Conservation (phyloP, 2,329 filamentous ascomycete species). For the Sporothrix variecibatus region DNA sequence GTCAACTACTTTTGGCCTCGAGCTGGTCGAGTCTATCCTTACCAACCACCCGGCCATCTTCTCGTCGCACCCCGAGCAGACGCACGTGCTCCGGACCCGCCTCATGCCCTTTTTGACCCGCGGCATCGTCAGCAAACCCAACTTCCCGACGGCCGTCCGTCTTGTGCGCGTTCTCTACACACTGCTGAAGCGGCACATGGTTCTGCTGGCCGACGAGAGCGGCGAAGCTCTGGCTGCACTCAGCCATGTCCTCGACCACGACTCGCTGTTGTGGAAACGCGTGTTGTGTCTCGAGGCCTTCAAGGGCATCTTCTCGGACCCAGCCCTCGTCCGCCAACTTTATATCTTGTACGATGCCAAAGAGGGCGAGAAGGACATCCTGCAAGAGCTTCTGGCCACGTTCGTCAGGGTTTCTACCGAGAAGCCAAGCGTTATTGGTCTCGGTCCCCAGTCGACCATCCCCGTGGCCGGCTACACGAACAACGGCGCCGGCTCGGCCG, state of each 20-base stretch:
- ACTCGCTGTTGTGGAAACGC: conserved; percentile 81
- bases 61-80: conserved; percentile 74
- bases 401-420: conserved; percentile 94
- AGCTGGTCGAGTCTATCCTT: conserved; percentile 88
- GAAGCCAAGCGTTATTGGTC: conserved; percentile 83
- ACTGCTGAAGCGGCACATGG: conserved; percentile 75
- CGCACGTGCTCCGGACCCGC: conserved; percentile 71
- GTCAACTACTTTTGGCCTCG: conserved; percentile 80
- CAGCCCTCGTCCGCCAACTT: conserved; percentile 74
- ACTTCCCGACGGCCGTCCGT: conserved; percentile 80
- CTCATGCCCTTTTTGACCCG: conserved; percentile 83
- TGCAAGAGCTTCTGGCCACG: conserved; percentile 79
- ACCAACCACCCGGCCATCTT: conserved; percentile 84
- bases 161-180: conserved; percentile 82
- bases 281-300: conserved; percentile 91
- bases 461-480: conserved; percentile 63
- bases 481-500: conserved; percentile 61
- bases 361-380: conserved; percentile 70
- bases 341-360: conserved; percentile 77
- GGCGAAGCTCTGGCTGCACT: conserved; percentile 79
- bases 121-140: conserved; percentile 73
- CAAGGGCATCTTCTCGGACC: conserved; percentile 79
- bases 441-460: conserved; percentile 84
- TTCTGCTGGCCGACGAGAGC: conserved; percentile 73
- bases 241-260: conserved; percentile 85